Evolutionary conservation across 2,329 filamentous ascomycete species (phyloP), one percentile per base, ranked within the genome.

Genomic region (Trichoderma citrinoviride): DNA sequence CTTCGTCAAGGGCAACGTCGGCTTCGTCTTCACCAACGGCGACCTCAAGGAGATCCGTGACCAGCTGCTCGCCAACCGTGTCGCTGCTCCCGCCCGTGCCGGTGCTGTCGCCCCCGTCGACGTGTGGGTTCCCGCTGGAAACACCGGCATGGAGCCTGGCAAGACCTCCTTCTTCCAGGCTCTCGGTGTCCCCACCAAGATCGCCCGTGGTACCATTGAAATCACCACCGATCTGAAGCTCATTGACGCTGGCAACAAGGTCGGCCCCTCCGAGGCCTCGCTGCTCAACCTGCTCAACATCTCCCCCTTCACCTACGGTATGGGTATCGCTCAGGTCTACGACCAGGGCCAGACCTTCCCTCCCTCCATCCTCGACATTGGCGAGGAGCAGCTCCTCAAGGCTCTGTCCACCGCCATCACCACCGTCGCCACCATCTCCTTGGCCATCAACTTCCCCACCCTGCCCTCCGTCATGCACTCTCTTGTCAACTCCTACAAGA

Each of bases 121-220:
- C 82, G 95, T 99, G 80, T 99, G 84, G 85, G 81, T 99, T 73
- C 95, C 95, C 73, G 95, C 93, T 74, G 95, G 95, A 83, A 99
- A 99, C 91, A 99, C 95, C 77, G 95, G 95, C 85, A 99, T 99
- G 95, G 95, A 99, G 83, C 96, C 95, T 80, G 96, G 96, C 83
- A 99, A 99, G 91, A 99, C 95, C 78, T 98, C 95, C 80, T 99
- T 99, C 93, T 99, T 99, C 93, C 95, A 99, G 90, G 95, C 95
- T 77, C 95, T 99, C 83, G 94, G 94, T 92, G 93, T 99, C 80
- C 95, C 95, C 79, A 99, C 95, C 88, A 99, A 99, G 93, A 99
- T 99, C 85, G 95, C 95, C 80, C 95, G 95, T 96, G 96, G 95
- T 96, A 99, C 95, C 84, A 99, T 99, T 84, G 95, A 99, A 92